A percentile compares a stretch with the other conserved stretches of the same genome.
Evolutionary conservation across 2,329 filamentous ascomycete genomes (phyloP).

Genomic region (Exophiala lecanii-corni): DNA sequence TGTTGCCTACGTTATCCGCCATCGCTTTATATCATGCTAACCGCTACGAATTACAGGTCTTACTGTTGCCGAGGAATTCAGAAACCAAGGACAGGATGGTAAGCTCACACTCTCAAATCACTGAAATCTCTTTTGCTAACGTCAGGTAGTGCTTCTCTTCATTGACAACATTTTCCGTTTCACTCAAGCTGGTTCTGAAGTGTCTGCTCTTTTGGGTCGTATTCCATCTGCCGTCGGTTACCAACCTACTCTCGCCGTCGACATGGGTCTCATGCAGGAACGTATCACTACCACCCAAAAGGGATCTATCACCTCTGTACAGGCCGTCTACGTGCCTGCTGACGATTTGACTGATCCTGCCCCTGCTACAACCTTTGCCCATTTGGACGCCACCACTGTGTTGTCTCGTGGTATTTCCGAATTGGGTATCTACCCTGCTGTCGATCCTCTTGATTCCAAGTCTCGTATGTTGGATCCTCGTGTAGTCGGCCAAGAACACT

Average conservation of each 20-base stretch:
- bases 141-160: slow-evolving; percentile 77
- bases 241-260: slow-evolving; percentile 95
- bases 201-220: slow-evolving; percentile 98
- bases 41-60: slow-evolving; percentile 16
- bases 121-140: slow-evolving; percentile 27
- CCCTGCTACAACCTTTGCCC: slow-evolving; percentile 97
- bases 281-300: slow-evolving; percentile 99
- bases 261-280: slow-evolving; percentile 99
- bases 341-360: slow-evolving; percentile 99
- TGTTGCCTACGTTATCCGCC: no score
- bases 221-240: slow-evolving; percentile 99
- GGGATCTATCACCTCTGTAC: slow-evolving; percentile 99
- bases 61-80: slow-evolving; percentile 79
- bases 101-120: slow-evolving; percentile 32
- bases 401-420: slow-evolving; percentile 99
- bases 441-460: slow-evolving; percentile 99
- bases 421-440: slow-evolving; percentile 99
- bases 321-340: slow-evolving; percentile 99
- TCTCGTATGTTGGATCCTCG: slow-evolving; percentile 99
- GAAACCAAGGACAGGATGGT: slow-evolving; percentile 82
- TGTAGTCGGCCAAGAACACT: slow-evolving; percentile 97
- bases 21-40: no score
- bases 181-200: slow-evolving; percentile 99
- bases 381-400: slow-evolving; percentile 99
- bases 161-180: slow-evolving; percentile 99